These are phyloP conservation scores for Bertia moriformis DNA, from an alignment of 2,329 filamentous ascomycete species.

Conservation along the genomic window DNA sequence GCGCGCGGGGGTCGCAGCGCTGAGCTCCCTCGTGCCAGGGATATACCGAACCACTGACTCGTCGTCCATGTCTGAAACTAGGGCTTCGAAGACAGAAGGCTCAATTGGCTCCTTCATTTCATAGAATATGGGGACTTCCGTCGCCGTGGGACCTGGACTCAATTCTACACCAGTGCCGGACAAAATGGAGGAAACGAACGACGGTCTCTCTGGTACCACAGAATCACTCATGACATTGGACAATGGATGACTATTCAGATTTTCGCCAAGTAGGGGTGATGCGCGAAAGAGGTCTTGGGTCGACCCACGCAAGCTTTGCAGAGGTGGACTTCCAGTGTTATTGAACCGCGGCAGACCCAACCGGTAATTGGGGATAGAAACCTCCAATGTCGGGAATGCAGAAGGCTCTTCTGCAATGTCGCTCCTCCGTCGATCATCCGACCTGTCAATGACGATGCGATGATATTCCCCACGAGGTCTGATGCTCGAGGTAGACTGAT, in stretches of 20 bases:
- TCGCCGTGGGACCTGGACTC: constrained; percentile 14
- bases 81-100: constrained; percentile 41
- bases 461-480: neutral
- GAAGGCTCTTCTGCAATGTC: neutral
- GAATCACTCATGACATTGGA: neutral
- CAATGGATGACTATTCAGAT: too few species aligned
- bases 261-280: too few species aligned
- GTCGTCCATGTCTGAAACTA: constrained; percentile 35
- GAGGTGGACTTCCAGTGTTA: neutral
- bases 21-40: constrained; percentile 38
- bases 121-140: constrained; percentile 7
- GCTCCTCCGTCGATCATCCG: neutral
- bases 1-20: constrained; percentile 52
- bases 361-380: neutral
- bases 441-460: neutral
- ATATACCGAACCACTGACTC: constrained; percentile 46
- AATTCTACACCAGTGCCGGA: constrained; percentile 11
- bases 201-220: neutral
- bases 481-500: neutral
- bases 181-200: constrained; percentile 4
- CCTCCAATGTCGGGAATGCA: neutral
- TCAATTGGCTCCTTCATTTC: constrained; percentile 24
- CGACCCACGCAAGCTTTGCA: constrained; percentile 1
- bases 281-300: too few species aligned
- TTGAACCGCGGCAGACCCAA: neutral